Percentiles rank a stretch among this genome's conserved stretches.
phyloP scores from a whole-genome alignment of 2,329 filamentous ascomycete genomes.

The Amauroascus verrucosus region DNA sequence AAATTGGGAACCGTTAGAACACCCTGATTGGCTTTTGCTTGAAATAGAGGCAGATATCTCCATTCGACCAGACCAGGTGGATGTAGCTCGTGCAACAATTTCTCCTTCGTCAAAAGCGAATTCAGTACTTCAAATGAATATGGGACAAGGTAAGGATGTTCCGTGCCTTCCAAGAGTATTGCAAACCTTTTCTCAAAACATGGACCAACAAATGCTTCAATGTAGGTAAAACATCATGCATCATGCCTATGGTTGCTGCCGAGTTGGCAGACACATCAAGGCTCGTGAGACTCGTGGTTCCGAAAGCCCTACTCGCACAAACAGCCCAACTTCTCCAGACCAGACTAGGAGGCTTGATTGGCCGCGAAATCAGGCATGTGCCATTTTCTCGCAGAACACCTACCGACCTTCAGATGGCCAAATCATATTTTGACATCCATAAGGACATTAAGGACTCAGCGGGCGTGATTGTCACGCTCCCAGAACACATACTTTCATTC shows the following conservation, averaged over 20 bases:
- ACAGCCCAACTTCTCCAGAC: constrained; percentile 48
- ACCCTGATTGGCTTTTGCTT: constrained; percentile 55
- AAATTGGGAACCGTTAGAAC: constrained; percentile 46
- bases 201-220: constrained; percentile 1
- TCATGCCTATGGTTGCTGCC: constrained; percentile 54
- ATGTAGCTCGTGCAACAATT: constrained; percentile 53
- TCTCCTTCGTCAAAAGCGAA: constrained; percentile 43
- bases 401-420: constrained; percentile 26
- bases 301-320: constrained; percentile 51
- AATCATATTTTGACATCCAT: constrained; percentile 32
- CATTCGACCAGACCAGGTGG: constrained; percentile 51
- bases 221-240: constrained; percentile 53
- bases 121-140: constrained; percentile 56
- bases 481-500: constrained; percentile 57
- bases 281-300: constrained; percentile 49
- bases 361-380: constrained; percentile 46
- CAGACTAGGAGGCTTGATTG: constrained; percentile 47
- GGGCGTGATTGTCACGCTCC: constrained; percentile 51
- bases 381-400: constrained; percentile 46
- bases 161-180: neutral
- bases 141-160: constrained; percentile 49
- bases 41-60: constrained; percentile 56
- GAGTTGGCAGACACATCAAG: constrained; percentile 42
- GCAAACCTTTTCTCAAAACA: neutral
- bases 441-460: constrained; percentile 16